Evolutionary conservation across 305 asterid genomes (phyloP), one percentile per base, ranked within the genome.

Genomic region (Solanum hybrid): DNA sequence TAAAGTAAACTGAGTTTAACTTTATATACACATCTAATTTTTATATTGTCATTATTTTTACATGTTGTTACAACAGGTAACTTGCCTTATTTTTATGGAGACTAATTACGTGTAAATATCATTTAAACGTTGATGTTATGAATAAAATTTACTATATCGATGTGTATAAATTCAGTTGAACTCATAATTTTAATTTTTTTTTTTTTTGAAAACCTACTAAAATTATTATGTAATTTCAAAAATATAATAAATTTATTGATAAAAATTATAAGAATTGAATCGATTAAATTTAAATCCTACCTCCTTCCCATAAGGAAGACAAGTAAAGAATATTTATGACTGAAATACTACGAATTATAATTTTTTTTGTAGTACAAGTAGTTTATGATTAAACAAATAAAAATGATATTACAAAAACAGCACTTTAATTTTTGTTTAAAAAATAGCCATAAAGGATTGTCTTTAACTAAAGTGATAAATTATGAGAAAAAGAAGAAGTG

Each of bases 351-450:
- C 34, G 14, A 26, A 22, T 60, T 64, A 64, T 64, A 64, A 0
- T 1, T 60, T 19, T 29, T n/a, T 56, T 56, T 7, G 26, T 72
- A 31, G 81, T 81, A 7, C 19, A 26, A 75, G 78, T 85, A 78
- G 78, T 85, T 76, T 91, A 86, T 88, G 87, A 79, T 88, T 26
- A 85, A 72, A 64, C 77, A 86, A 87, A 86, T 85, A 26, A 78
- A 85, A 85, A 60, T 64, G 60, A 66, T 29, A 85, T 56, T 60
- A 51, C 79, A 81, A 19, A 9, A 14, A 75, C 27, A 91, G 36
- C 32, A 45, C 88, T 22, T 85, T 12, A 26, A 10, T 71, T 69
- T 85, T 10, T 9, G 32, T 85, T 56, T 56, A 31, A 31, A 10
- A 31, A 17, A 85, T 51, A 85, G 90, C 90, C 94, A 71, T 19